phyloP scores from a whole-genome alignment of 108 stramenopile species.

The Nannochloropsis granulata region DNA sequence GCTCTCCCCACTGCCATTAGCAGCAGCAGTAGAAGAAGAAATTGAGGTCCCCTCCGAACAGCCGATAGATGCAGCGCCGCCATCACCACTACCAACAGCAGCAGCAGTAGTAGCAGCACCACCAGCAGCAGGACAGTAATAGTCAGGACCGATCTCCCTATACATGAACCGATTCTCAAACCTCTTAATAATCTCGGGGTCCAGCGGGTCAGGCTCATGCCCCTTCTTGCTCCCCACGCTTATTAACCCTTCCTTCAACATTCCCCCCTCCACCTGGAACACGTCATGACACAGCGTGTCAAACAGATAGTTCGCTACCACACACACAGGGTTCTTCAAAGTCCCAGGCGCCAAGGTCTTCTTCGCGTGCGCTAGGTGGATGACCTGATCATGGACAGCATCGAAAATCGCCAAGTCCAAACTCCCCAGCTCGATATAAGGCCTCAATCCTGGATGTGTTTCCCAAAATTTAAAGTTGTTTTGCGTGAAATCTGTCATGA shows the following conservation, averaged over 20 bases:
- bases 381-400: conserved; percentile 38
- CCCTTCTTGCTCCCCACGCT: conserved; percentile 25
- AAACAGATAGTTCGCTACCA: conserved; percentile 54
- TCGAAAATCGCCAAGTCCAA: conserved; percentile 55
- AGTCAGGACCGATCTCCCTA: conserved; percentile 5
- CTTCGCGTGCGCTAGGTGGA: conserved; percentile 31
- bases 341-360: conserved; percentile 24
- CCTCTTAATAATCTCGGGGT: conserved; percentile 50
- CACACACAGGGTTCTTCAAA: conserved; percentile 40
- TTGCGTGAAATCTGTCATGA: conserved; percentile 55
- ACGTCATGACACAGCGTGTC: conserved; percentile 52
- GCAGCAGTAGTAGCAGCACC: not conserved
- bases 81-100: not conserved
- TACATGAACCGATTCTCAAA: conserved; percentile 38
- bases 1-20: not conserved
- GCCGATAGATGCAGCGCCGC: not conserved
- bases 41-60: not conserved
- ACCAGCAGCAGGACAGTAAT: conserved; percentile 9
- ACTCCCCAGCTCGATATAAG: conserved; percentile 37
- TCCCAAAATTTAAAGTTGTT: conserved; percentile 45
- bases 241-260: conserved; percentile 40
- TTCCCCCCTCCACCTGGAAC: conserved; percentile 41
- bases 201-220: conserved; percentile 39
- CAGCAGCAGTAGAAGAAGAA: not conserved
- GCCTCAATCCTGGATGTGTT: conserved; percentile 32